phyloP scores from a whole-genome alignment of 1,284 basidiomycete species.

The Leccinum fuscescens region DNA sequence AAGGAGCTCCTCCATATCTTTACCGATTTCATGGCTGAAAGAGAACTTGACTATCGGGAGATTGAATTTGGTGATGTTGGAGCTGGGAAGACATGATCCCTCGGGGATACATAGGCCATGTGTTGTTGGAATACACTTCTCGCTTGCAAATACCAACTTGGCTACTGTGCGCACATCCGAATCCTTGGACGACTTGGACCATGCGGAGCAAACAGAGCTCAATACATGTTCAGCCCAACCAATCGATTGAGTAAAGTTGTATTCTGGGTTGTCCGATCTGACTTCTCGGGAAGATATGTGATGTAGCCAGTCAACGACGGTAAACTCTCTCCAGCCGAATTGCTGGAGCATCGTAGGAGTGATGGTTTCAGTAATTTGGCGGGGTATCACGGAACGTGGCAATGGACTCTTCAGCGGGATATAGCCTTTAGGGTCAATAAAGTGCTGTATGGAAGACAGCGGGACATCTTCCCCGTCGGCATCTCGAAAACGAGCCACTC shows the following conservation, averaged over 20 bases:
- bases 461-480: constrained; percentile 35
- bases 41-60: constrained; percentile 77
- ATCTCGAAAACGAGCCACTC: constrained; percentile 51
- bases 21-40: constrained; percentile 61
- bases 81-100: constrained; percentile 84
- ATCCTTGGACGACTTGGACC: constrained; percentile 52
- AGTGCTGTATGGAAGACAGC: constrained; percentile 66
- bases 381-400: constrained; percentile 73
- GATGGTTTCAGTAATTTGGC: constrained; percentile 61
- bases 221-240: constrained; percentile 82
- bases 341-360: constrained; percentile 48
- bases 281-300: constrained; percentile 57
- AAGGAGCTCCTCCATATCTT: too few relatives aligned
- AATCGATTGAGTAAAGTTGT: constrained; percentile 66
- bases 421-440: constrained; percentile 51
- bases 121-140: constrained; percentile 80
- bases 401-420: constrained; percentile 66
- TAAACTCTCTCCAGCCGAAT: constrained; percentile 82
- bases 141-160: constrained; percentile 57
- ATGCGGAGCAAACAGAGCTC: constrained; percentile 63
- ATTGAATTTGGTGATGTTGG: constrained; percentile 53
- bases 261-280: constrained; percentile 41
- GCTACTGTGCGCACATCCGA: constrained; percentile 17
- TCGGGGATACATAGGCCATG: constrained; percentile 68
- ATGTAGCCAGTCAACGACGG: constrained; percentile 70